Conservation (phyloP, 129 eudicot genomes). For the Escallonia herrerae region DNA sequence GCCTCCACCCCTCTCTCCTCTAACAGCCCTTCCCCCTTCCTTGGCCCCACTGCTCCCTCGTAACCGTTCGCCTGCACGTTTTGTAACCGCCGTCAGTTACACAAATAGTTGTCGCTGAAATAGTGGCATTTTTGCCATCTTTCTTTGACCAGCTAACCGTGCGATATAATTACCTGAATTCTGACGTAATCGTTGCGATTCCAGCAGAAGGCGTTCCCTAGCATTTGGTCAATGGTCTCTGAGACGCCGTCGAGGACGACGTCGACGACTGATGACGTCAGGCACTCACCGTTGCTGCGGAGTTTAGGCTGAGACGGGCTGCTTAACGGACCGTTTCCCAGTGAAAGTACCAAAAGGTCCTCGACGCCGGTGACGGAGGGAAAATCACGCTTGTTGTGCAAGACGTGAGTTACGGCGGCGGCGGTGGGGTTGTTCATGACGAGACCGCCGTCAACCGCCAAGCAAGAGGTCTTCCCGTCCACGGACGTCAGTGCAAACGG, state of each 20-base stretch:
- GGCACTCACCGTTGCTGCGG: constrained; percentile 35
- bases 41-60: constrained; percentile 26
- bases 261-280: constrained; percentile 40
- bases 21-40: constrained; percentile 35
- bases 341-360: constrained; percentile 40
- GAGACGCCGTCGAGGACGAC: constrained; percentile 85
- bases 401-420: constrained; percentile 49
- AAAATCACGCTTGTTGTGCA: constrained; percentile 48
- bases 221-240: constrained; percentile 82
- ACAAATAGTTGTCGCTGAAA: neutral
- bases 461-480: constrained; percentile 59
- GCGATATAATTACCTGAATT: constrained; percentile 55
- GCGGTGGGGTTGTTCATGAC: constrained; percentile 60
- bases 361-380: constrained; percentile 48
- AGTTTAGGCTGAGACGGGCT: constrained; percentile 23
- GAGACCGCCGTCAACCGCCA: constrained; percentile 74
- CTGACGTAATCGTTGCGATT: constrained; percentile 71
- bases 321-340: constrained; percentile 60
- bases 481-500: constrained; percentile 59
- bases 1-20: constrained; percentile 72
- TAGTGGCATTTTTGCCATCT: neutral
- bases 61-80: constrained; percentile 54
- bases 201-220: constrained; percentile 85
- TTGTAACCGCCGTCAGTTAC: constrained; percentile 7
- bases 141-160: neutral